Evolutionary conservation across 805 yeast species (phyloP).

Genomic region (Pichia deserticola): DNA sequence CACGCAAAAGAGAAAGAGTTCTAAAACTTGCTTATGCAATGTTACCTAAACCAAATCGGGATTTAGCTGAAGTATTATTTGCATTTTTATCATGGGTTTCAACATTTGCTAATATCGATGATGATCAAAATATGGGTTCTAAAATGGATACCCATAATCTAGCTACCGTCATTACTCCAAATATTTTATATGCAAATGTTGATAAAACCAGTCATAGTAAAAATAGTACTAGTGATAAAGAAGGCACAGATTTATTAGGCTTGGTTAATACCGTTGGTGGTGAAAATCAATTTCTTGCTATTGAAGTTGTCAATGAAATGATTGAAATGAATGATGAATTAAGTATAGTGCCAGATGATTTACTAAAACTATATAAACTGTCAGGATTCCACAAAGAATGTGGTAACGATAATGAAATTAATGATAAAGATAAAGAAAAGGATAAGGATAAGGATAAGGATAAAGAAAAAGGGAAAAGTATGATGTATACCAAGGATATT

Average conservation of each 20-base stretch:
- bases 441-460: slow-evolving; percentile 12
- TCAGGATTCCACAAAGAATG: slow-evolving; percentile 32
- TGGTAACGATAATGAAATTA: neutral
- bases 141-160: slow-evolving; percentile 95
- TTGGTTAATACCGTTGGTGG: slow-evolving; percentile 29
- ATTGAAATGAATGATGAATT: slow-evolving; percentile 80
- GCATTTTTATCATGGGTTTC: slow-evolving; percentile 93
- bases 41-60: slow-evolving; percentile 76
- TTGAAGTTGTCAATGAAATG: slow-evolving; percentile 80
- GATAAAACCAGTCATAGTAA: neutral
- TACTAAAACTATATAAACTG: slow-evolving; percentile 42
- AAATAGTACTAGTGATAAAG: neutral
- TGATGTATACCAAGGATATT: slow-evolving; percentile 33
- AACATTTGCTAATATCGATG: slow-evolving; percentile 86
- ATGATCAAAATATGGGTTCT: slow-evolving; percentile 84
- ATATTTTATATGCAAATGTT: slow-evolving; percentile 54
- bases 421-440: neutral
- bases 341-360: slow-evolving; percentile 64
- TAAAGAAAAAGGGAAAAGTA: slow-evolving; percentile 9
- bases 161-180: slow-evolving; percentile 94
- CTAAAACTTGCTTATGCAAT: slow-evolving; percentile 62
- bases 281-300: slow-evolving; percentile 78
- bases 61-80: slow-evolving; percentile 76
- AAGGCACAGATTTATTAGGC: slow-evolving; percentile 3
- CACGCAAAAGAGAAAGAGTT: slow-evolving; percentile 40